These are phyloP conservation scores for Actinomucor elegans DNA, from an alignment of 371 early-diverging fungal genomes.

Conservation along the genomic window DNA sequence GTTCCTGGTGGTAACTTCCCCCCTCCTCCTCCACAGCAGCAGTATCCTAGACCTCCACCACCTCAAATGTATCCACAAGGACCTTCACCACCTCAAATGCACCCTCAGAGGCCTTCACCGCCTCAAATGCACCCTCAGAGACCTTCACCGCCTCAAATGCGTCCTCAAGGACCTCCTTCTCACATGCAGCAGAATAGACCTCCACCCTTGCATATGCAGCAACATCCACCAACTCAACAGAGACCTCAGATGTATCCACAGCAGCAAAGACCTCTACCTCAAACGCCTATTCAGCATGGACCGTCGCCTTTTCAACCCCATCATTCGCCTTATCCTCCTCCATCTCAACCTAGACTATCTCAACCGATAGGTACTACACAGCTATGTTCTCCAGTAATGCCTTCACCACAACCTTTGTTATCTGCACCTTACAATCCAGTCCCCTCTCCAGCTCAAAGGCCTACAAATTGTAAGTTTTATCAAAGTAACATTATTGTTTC, in stretches of 20 bases:
- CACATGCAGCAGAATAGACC: constrained; percentile 1
- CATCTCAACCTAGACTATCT: constrained; percentile 15
- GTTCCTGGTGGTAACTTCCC: constrained; percentile 2
- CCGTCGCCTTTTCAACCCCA: neutral
- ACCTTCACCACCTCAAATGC: neutral
- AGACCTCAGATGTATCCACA: neutral
- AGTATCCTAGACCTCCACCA: constrained; percentile 7
- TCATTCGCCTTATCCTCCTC: neutral
- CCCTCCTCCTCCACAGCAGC: neutral
- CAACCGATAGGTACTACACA: constrained; percentile 6
- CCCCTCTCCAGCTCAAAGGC: constrained; percentile 2
- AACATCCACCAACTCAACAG: constrained; percentile 4
- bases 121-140: neutral
- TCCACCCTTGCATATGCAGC: constrained; percentile 2
- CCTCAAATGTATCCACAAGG: neutral
- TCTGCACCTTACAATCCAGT: constrained; percentile 22
- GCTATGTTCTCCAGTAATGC: constrained; percentile 1
- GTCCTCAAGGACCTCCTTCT: neutral
- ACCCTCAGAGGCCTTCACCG: neutral
- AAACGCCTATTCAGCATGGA: neutral
- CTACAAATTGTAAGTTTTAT: neutral
- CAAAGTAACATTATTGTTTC: too few species aligned
- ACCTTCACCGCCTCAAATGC: neutral
- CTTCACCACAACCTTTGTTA: constrained; percentile 19
- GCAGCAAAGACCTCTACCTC: neutral